Percentiles rank a stretch among this genome's conserved stretches.
Conservation (phyloP, 2,329 filamentous ascomycete species). For the Akanthomyces dipterigenus region DNA sequence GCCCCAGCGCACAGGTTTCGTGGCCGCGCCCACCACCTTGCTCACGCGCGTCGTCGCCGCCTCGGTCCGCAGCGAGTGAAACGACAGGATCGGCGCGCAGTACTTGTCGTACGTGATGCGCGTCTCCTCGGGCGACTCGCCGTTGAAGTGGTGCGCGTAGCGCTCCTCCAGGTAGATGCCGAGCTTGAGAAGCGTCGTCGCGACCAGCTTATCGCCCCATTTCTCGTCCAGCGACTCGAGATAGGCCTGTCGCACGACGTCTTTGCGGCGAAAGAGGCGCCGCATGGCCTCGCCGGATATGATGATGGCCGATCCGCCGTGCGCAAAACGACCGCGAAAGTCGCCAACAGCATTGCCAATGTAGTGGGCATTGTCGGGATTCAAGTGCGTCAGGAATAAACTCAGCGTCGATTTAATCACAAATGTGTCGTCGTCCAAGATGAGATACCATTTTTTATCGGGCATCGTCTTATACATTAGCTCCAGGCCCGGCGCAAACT, state of each 20-base stretch:
- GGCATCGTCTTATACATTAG: constrained; percentile 43
- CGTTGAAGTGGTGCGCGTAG: constrained; percentile 49
- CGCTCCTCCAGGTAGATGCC: constrained; percentile 50
- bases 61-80: constrained; percentile 42
- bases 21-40: constrained; percentile 30
- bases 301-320: constrained; percentile 48
- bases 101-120: constrained; percentile 43
- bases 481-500: constrained; percentile 51
- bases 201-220: constrained; percentile 49
- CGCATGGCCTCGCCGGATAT: constrained; percentile 45
- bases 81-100: constrained; percentile 48
- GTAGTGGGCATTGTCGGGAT: constrained; percentile 41
- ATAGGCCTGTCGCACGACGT: constrained; percentile 38
- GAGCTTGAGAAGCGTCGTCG: constrained; percentile 44
- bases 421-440: constrained; percentile 53
- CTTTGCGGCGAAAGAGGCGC: constrained; percentile 36
- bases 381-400: constrained; percentile 41
- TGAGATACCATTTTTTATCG: constrained; percentile 52
- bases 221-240: constrained; percentile 42
- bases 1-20: constrained; percentile 40
- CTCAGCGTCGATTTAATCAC: constrained; percentile 42
- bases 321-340: constrained; percentile 48
- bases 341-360: constrained; percentile 52
- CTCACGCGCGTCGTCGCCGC: constrained; percentile 41
- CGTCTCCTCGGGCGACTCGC: constrained; percentile 43